Conservation (phyloP, 2,329 filamentous ascomycete species). For the Ophiostoma ips region DNA sequence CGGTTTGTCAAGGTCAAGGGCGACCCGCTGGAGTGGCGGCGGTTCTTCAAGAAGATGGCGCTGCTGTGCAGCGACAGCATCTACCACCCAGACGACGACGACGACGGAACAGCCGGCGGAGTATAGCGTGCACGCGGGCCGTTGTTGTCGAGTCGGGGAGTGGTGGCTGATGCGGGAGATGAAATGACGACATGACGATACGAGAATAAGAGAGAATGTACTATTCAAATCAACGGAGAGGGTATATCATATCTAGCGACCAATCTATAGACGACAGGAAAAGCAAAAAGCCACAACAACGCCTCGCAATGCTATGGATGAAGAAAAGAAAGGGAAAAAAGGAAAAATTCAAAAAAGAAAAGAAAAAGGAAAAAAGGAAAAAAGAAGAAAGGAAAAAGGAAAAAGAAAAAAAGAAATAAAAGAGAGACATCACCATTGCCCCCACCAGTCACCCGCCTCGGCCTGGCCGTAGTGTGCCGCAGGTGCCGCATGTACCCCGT, state of each 20-base stretch:
- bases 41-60: constrained; percentile 94
- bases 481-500: too few species aligned
- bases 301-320: too few species aligned
- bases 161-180: neutral
- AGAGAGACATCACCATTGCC: too few species aligned
- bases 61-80: constrained; percentile 77
- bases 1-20: constrained; percentile 90
- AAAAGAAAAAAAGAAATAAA: neutral
- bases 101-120: constrained; percentile 2
- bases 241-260: too few species aligned
- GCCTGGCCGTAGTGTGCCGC: too few species aligned
- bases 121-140: neutral
- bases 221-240: too few species aligned
- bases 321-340: neutral
- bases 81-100: constrained; percentile 24
- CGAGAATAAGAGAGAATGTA: too few species aligned
- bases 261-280: neutral
- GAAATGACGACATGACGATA: too few species aligned
- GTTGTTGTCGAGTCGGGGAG: neutral
- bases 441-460: too few species aligned
- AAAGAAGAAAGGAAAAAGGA: neutral
- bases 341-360: neutral
- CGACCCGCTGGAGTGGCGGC: constrained; percentile 88
- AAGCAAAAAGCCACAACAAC: too few species aligned
- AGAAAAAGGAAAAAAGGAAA: constrained; percentile 1